Evolutionary conservation across 2,329 filamentous ascomycete species (phyloP), one percentile per base, ranked within the genome.

Genomic region (Trematosphaeria pertusa): DNA sequence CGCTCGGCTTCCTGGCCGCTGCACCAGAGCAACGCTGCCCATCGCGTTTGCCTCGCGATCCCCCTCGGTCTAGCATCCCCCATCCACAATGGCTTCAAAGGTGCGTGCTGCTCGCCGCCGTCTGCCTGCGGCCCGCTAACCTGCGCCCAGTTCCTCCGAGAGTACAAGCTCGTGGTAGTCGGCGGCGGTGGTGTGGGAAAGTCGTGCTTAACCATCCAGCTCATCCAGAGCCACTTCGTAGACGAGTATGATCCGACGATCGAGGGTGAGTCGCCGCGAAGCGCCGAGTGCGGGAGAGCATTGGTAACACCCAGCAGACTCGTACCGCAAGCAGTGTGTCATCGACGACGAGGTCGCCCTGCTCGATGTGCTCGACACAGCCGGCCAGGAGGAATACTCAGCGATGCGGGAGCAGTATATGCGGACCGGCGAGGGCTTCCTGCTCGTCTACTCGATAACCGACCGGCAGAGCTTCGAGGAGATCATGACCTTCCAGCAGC

Each of bases 361-460:
- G 51, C 88, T 99, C 75, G 94, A 99, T 75, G 94, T 99, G 56
- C 87, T 97, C 73, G 94, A 99, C 76, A 99, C 94, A 43, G 94
- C 94, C 54, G 94, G 94, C 50, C 94, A 99, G 76, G 94, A 99
- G 78, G 94, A 99, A 79, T 99, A 97, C 81, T 96, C 92, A 46
- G 94, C 94, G 43, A 97, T 99, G 94, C 85, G 94, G 71, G 94
- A 99, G 80, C 94, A 97, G 78, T 99, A 97, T 83, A 99, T 99
- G 93, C 87, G 94, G 68, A 97, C 93, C 18, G 94, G 94, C 72
- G 94, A 99, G 77, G 94, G 94, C 43, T 99, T 99, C 78, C 79
- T 99, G 69, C 86, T 99, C 42, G 91, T 97, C 68, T 97, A 97
- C 82, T 96, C 92, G 61, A 99, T 99, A 79, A 97, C 90, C 46